Evolutionary conservation across 2,329 filamentous ascomycete species (phyloP).

Genomic region (Nigrospora osmanthi): DNA sequence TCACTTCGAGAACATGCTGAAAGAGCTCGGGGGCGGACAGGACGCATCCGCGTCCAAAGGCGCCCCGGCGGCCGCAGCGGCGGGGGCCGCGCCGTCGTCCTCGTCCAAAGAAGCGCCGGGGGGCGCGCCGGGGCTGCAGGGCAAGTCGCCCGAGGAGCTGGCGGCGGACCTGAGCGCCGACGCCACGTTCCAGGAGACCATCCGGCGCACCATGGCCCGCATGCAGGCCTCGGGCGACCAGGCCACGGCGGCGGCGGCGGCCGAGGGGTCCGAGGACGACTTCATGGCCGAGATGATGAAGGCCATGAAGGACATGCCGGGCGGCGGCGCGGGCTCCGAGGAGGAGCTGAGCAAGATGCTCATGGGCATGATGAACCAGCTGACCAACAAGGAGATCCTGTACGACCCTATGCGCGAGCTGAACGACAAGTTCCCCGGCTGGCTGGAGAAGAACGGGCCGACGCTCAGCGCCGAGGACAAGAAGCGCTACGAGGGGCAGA

Average conservation of each 20-base stretch:
- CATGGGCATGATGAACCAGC: slow-evolving; percentile 96
- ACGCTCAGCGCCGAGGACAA: slow-evolving; percentile 64
- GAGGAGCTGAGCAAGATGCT: slow-evolving; percentile 93
- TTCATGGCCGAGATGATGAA: slow-evolving; percentile 89
- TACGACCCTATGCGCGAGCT: slow-evolving; percentile 99
- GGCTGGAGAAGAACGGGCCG: slow-evolving; percentile 71
- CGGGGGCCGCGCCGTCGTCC: slow-evolving; percentile 13
- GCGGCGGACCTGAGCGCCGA: slow-evolving; percentile 38
- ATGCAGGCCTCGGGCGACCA: slow-evolving; percentile 87
- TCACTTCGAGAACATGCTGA: slow-evolving; percentile 72
- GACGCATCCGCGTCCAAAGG: slow-evolving; percentile 23
- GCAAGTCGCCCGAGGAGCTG: slow-evolving; percentile 11
- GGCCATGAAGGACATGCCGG: slow-evolving; percentile 64
- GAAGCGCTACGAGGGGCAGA: slow-evolving; percentile 74
- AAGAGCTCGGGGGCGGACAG: slow-evolving; percentile 56
- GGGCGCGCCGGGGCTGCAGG: background rate
- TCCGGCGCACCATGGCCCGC: slow-evolving; percentile 87
- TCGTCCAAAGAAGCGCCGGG: slow-evolving; percentile 3
- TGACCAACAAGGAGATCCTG: slow-evolving; percentile 95
- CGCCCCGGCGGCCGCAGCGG: slow-evolving; percentile 10
- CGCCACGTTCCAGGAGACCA: slow-evolving; percentile 82
- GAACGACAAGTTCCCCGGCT: slow-evolving; percentile 82
- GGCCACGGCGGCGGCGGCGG: slow-evolving; percentile 69
- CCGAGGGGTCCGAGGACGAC: slow-evolving; percentile 62
- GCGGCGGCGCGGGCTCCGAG: slow-evolving; percentile 44